These are phyloP conservation scores for Fusarium pseudonygamai DNA, from an alignment of 2,329 filamentous ascomycete genomes.

Conservation along the genomic window DNA sequence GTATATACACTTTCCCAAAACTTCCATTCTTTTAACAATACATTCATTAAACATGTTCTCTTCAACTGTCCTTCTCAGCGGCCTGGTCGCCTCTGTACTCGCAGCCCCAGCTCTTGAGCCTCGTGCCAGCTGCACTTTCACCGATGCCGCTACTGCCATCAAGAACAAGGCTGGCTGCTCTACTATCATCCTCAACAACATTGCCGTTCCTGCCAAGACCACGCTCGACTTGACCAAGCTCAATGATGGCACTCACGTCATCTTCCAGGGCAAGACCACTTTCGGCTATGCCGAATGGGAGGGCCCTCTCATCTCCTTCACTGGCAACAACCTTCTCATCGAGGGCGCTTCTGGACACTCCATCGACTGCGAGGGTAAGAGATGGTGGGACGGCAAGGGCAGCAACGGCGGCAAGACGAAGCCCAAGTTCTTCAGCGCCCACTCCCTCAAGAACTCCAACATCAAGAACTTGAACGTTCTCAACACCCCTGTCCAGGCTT, in stretches of 20 bases:
- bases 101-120: conserved; percentile 37
- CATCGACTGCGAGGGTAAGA: conserved; percentile 65
- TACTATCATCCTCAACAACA: conserved; percentile 61
- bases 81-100: conserved; percentile 40
- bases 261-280: conserved; percentile 72
- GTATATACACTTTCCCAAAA: not conserved
- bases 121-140: conserved; percentile 62
- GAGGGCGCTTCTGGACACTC: conserved; percentile 57
- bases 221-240: conserved; percentile 68
- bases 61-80: conserved; percentile 40
- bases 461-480: conserved; percentile 52
- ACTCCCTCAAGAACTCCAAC: conserved; percentile 49
- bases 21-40: not conserved
- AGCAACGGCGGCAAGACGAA: conserved; percentile 69
- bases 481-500: conserved; percentile 55
- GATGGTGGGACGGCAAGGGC: conserved; percentile 71
- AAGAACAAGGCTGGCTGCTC: conserved; percentile 62
- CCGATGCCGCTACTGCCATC: conserved; percentile 57
- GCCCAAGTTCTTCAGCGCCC: conserved; percentile 68
- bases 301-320: conserved; percentile 70
- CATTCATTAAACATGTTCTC: conserved; percentile 21
- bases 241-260: conserved; percentile 60
- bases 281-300: conserved; percentile 73
- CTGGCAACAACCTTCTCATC: conserved; percentile 65
- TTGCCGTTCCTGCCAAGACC: conserved; percentile 65